Conservation (phyloP, 352 stramenopile species). For the Globisporangium cederbergense region DNA sequence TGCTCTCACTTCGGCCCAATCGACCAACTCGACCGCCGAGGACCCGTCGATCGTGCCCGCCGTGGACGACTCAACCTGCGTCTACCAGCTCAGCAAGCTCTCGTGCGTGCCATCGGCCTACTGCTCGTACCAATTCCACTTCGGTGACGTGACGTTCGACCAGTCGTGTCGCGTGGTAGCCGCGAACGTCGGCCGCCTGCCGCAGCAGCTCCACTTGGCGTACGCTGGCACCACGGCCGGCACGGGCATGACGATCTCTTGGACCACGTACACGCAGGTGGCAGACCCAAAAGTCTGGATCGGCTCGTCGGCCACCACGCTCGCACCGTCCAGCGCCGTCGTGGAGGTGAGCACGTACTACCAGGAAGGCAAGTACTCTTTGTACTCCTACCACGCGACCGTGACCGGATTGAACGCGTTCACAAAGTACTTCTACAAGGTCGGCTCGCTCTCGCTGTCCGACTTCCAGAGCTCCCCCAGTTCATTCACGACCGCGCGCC, state of each 20-base stretch:
- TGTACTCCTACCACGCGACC: constrained; percentile 42
- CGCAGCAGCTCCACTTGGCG: constrained; percentile 58
- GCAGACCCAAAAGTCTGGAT: constrained; percentile 46
- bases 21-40: not conserved
- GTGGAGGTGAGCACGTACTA: constrained; percentile 43
- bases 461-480: constrained; percentile 27
- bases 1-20: not conserved
- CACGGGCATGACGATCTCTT: constrained; percentile 59
- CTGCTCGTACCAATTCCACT: constrained; percentile 36
- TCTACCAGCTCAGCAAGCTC: constrained; percentile 21
- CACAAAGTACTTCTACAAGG: constrained; percentile 52
- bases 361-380: constrained; percentile 39
- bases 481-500: constrained; percentile 33
- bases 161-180: constrained; percentile 39
- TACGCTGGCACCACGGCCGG: constrained; percentile 38
- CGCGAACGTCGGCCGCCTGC: constrained; percentile 13
- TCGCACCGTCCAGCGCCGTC: constrained; percentile 19
- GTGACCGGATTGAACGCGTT: constrained; percentile 23
- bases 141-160: constrained; percentile 36
- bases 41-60: constrained; percentile 1
- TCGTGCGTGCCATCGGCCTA: constrained; percentile 27
- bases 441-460: constrained; percentile 26
- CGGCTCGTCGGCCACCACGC: constrained; percentile 22
- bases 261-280: constrained; percentile 46
- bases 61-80: constrained; percentile 33